Conservation (phyloP, 2,329 filamentous ascomycete species). For the Gnomoniopsis sp. region DNA sequence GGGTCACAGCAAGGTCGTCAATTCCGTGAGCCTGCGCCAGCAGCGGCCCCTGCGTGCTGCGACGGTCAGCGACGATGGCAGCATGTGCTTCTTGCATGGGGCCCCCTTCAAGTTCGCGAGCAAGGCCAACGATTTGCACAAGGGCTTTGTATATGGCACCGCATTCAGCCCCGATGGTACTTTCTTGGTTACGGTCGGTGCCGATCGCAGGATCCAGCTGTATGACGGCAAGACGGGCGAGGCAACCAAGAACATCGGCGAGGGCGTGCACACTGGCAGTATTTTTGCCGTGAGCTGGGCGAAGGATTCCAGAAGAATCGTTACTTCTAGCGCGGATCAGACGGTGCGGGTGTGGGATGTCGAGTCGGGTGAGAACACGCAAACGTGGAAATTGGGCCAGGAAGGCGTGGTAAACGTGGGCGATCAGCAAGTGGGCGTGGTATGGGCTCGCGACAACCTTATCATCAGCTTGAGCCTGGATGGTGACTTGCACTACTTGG, state of each 20-base stretch:
- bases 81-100: constrained; percentile 20
- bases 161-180: constrained; percentile 88
- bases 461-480: constrained; percentile 87
- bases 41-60: constrained; percentile 81
- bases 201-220: constrained; percentile 88
- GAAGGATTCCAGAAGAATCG: constrained; percentile 78
- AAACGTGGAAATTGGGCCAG: constrained; percentile 81
- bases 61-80: constrained; percentile 35
- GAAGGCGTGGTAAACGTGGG: constrained; percentile 68
- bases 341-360: constrained; percentile 94
- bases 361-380: constrained; percentile 70
- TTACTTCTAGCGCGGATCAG: constrained; percentile 89
- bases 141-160: constrained; percentile 83
- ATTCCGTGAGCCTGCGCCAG: constrained; percentile 83
- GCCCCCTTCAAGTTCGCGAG: constrained; percentile 82
- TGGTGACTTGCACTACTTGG: constrained; percentile 87
- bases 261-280: constrained; percentile 84
- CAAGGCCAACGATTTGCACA: constrained; percentile 76
- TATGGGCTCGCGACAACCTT: constrained; percentile 83
- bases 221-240: constrained; percentile 97
- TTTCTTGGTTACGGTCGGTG: constrained; percentile 80
- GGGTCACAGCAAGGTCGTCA: constrained; percentile 87
- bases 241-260: constrained; percentile 70
- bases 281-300: constrained; percentile 93
- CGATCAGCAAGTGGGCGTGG: constrained; percentile 92